These are phyloP conservation scores for Wickerhamomyces queroliae DNA, from an alignment of 805 yeast species.

Conservation along the genomic window DNA sequence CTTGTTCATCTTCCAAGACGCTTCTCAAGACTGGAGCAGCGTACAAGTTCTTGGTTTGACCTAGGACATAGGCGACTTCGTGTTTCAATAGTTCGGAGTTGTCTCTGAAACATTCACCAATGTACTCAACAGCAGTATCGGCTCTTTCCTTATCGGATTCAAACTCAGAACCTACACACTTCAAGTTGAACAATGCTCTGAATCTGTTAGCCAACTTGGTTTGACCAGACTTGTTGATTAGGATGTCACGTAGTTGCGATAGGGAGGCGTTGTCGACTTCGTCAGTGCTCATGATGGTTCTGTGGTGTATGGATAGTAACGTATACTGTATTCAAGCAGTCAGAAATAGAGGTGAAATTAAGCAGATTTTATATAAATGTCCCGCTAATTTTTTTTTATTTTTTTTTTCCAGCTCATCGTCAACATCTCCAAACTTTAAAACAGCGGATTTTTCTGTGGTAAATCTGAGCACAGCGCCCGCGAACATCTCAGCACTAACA, in stretches of 20 bases:
- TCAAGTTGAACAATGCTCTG: conserved; percentile 89
- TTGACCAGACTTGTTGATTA: conserved; percentile 59
- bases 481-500: background rate
- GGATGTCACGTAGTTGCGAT: conserved; percentile 68
- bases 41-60: conserved; percentile 82
- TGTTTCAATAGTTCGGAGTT: conserved; percentile 85
- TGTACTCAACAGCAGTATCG: conserved; percentile 66
- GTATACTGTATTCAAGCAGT: no score
- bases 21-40: conserved; percentile 73
- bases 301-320: background rate
- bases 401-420: background rate
- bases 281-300: background rate
- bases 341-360: conserved; percentile 1
- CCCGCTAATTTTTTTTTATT: background rate
- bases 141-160: conserved; percentile 47
- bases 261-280: conserved; percentile 36
- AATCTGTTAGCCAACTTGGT: conserved; percentile 80
- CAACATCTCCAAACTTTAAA: background rate
- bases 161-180: conserved; percentile 78
- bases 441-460: background rate
- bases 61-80: conserved; percentile 95
- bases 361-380: no score
- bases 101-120: conserved; percentile 80
- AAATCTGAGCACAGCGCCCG: background rate
- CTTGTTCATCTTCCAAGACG: conserved; percentile 53